Base-by-base conservation (phyloP, 2,329 filamentous ascomycete species). In the Venturia carpophila region DNA sequence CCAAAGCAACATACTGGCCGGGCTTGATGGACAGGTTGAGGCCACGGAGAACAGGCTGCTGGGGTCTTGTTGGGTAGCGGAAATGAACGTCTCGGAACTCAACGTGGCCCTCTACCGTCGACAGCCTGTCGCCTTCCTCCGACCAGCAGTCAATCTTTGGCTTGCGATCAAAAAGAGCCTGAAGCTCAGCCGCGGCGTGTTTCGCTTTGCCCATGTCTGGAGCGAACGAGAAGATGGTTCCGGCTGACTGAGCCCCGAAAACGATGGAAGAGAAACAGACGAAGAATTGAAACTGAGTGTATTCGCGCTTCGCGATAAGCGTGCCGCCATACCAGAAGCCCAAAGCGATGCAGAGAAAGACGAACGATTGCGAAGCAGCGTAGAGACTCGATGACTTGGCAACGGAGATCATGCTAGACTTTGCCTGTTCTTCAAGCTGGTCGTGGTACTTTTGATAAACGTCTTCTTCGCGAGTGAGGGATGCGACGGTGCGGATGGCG, bases 31-130 rank as follows among this genome's bases (percentile, higher is more conserved):
- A 80, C 7, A 93, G 80, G 75, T 93, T 87, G 13, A 97, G 80
- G 0, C 92, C 93, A 37, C 91, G 88, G 2, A 97, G 85, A 0
- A 97, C 91, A n/a, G 91, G 90, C 70, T 96, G 91, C 70, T 96
- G 91, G 0, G 91, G 90, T 0, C 94, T 86, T 0, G 91, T 96
- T 0, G 93, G 92, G 72, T 97, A 99, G 52, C 91, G 85, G 83
- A 97, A 97, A 74, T 96, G 91, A 1, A 97, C 92, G 69, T 95
- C 87, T 24, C 89, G 86, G 79, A 99, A 96, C 74, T 97, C 92
- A 68, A 99, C 84, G 15, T 82, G 83, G 34, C 92, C 93, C 24
- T 94, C 84, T 30, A 93, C 82, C 1, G 80, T 72, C 1, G 84
- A 76, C 7, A 95, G 70, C 1, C 76, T 78, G 21, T 84, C 82